A percentile compares a stretch with the other conserved stretches of the same genome.
These are phyloP conservation scores for Antrodiella citrinella DNA, from an alignment of 768 basidiomycete genomes.

Conservation along the genomic window DNA sequence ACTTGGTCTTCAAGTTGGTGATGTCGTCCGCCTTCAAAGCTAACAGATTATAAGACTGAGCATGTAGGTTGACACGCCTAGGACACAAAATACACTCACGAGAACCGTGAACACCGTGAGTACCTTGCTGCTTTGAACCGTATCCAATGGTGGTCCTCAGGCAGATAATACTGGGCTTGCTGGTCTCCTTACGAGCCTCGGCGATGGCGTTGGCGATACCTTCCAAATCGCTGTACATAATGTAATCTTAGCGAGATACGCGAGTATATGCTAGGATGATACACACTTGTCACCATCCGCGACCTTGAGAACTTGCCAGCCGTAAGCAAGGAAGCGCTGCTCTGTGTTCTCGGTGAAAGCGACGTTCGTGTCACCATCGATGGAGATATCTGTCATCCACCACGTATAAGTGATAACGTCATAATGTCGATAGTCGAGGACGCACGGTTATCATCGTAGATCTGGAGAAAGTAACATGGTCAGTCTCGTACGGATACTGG, in stretches of 20 bases:
- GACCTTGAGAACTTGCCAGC: slow-evolving; percentile 89
- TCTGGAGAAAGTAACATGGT: slow-evolving; percentile 30
- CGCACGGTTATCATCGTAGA: slow-evolving; percentile 95
- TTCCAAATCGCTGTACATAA: slow-evolving; percentile 52
- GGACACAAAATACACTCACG: slow-evolving; percentile 47
- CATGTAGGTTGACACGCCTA: slow-evolving; percentile 5
- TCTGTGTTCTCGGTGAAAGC: slow-evolving; percentile 94
- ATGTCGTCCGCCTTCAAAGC: slow-evolving; percentile 94
- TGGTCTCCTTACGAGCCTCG: slow-evolving; percentile 65
- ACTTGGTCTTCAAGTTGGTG: slow-evolving; percentile 71
- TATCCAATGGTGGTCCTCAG: slow-evolving; percentile 88
- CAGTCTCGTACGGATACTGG: slow-evolving; percentile 7
- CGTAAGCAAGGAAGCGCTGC: slow-evolving; percentile 83
- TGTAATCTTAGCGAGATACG: slow-evolving; percentile 5
- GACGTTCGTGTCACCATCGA: slow-evolving; percentile 86
- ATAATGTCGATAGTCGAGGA: slow-evolving; percentile 12
- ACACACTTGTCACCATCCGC: slow-evolving; percentile 69
- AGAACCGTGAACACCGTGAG: slow-evolving; percentile 90
- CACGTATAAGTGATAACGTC: no score
- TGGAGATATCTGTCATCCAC: slow-evolving; percentile 70
- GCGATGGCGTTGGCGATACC: slow-evolving; percentile 74
- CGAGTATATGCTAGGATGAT: background rate
- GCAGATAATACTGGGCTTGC: slow-evolving; percentile 82
- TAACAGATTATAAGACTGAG: slow-evolving; percentile 20
- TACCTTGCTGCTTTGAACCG: slow-evolving; percentile 89